Percentiles rank a stretch among this genome's conserved stretches.
Evolutionary conservation across 1,284 basidiomycete species (phyloP).

Genomic region (Xerocomus minutiporus): DNA sequence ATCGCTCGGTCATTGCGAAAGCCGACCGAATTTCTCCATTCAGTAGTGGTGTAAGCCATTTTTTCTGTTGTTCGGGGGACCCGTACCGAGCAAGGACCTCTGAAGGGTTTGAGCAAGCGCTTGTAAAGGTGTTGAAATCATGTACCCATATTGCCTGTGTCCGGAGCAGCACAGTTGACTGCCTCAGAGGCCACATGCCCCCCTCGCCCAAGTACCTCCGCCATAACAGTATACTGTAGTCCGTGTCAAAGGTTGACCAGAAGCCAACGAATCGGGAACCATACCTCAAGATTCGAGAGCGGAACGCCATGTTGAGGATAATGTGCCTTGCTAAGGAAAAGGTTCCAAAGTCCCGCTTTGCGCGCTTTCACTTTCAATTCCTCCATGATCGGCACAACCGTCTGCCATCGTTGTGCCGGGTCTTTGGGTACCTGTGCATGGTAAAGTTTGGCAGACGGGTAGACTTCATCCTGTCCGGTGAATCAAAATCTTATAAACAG

Average conservation of each 20-base stretch:
- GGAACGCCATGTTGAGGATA: conserved; percentile 88
- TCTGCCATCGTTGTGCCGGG: conserved; percentile 77
- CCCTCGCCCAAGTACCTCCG: conserved; percentile 86
- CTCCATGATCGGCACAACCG: conserved; percentile 75
- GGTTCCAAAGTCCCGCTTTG: conserved; percentile 90
- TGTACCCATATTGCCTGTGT: conserved; percentile 93
- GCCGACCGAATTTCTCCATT: conserved; percentile 92
- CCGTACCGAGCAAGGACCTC: conserved; percentile 97
- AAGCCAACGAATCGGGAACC: conserved; percentile 13
- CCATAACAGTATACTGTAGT: conserved; percentile 88
- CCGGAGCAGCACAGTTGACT: conserved; percentile 91
- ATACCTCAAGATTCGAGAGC: conserved; percentile 87
- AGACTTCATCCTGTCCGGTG: conserved; percentile 72
- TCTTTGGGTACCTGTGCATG: conserved; percentile 82
- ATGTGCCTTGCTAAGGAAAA: conserved; percentile 92
- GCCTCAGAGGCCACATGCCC: conserved; percentile 80
- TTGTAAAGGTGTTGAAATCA: conserved; percentile 7
- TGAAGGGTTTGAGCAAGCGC: conserved; percentile 29
- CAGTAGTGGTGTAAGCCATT: conserved; percentile 85
- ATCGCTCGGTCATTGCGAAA: conserved; percentile 95
- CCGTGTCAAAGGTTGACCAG: conserved; percentile 1
- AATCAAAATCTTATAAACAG: conserved; percentile 4
- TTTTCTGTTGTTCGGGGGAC: conserved; percentile 82
- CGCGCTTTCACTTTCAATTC: conserved; percentile 88
- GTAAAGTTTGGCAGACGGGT: conserved; percentile 76